A percentile compares a stretch with the other conserved stretches of the same genome.
Conservation (phyloP, 202 grass and related monocot species). For the Hordeum pubiflorum region DNA sequence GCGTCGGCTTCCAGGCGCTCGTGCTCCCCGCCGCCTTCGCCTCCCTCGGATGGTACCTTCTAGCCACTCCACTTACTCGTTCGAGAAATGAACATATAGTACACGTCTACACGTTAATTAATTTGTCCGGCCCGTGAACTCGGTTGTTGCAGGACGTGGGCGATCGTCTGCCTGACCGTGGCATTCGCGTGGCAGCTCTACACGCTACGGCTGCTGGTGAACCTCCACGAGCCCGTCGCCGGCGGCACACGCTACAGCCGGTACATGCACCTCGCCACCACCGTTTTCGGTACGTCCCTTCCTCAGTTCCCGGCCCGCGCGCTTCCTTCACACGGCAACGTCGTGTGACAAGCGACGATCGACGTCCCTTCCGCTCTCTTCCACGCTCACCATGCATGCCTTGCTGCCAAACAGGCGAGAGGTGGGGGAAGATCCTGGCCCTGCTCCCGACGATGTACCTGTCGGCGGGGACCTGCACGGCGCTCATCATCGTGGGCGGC, state of each 20-base stretch:
- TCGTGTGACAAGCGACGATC: background rate
- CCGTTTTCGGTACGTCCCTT: constrained; percentile 52
- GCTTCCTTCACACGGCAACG: background rate
- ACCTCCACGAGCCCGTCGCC: constrained; percentile 78
- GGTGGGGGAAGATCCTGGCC: constrained; percentile 53
- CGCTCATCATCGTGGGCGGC: constrained; percentile 76
- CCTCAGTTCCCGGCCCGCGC: background rate
- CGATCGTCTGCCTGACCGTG: constrained; percentile 53
- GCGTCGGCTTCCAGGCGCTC: constrained; percentile 90
- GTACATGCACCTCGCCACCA: constrained; percentile 65
- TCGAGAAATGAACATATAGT: background rate
- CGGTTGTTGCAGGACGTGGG: constrained; percentile 63
- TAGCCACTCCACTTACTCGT: background rate
- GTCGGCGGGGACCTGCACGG: constrained; percentile 80
- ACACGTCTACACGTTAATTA: background rate
- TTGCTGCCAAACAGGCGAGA: constrained; percentile 28
- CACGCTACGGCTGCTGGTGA: constrained; percentile 80
- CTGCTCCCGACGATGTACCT: constrained; percentile 73
- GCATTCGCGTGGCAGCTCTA: constrained; percentile 91
- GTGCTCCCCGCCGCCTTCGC: constrained; percentile 71
- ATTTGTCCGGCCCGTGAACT: background rate
- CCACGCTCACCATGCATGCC: background rate
- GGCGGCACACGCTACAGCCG: constrained; percentile 67
- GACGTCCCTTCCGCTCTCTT: background rate
- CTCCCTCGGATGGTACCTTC: constrained; percentile 61